These are phyloP conservation scores for Rubia tinctorum DNA, from an alignment of 305 asterid genomes.

Conservation along the genomic window DNA sequence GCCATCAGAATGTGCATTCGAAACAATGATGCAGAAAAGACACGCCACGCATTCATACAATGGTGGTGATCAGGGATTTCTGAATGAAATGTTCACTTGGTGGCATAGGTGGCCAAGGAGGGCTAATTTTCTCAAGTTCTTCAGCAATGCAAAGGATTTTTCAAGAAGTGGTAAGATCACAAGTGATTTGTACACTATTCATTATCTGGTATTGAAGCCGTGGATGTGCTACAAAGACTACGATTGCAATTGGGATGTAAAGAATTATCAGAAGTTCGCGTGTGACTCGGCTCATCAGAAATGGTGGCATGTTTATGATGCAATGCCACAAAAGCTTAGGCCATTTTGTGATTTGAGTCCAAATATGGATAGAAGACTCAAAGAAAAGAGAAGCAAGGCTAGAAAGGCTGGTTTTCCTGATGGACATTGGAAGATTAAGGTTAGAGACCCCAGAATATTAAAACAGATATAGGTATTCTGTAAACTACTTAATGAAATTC, in stretches of 20 bases:
- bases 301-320: constrained; percentile 69
- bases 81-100: constrained; percentile 75
- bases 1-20: constrained; percentile 66
- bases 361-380: constrained; percentile 38
- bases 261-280: constrained; percentile 31
- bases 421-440: constrained; percentile 61
- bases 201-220: constrained; percentile 78
- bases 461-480: no score
- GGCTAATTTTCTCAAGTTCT: constrained; percentile 59
- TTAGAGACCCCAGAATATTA: constrained; percentile 36
- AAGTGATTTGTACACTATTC: constrained; percentile 20
- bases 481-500: not conserved
- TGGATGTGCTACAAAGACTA: constrained; percentile 84
- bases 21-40: constrained; percentile 42
- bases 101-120: constrained; percentile 74
- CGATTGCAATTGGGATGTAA: constrained; percentile 76
- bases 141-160: constrained; percentile 16
- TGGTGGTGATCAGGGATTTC: constrained; percentile 89
- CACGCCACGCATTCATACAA: constrained; percentile 56
- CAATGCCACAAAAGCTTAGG: constrained; percentile 45
- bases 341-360: constrained; percentile 42
- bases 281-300: constrained; percentile 59
- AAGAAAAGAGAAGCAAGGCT: constrained; percentile 34
- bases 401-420: constrained; percentile 38
- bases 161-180: constrained; percentile 1